phyloP scores from a whole-genome alignment of 1,284 basidiomycete genomes.

The Trichosporon coremiiforme region DNA sequence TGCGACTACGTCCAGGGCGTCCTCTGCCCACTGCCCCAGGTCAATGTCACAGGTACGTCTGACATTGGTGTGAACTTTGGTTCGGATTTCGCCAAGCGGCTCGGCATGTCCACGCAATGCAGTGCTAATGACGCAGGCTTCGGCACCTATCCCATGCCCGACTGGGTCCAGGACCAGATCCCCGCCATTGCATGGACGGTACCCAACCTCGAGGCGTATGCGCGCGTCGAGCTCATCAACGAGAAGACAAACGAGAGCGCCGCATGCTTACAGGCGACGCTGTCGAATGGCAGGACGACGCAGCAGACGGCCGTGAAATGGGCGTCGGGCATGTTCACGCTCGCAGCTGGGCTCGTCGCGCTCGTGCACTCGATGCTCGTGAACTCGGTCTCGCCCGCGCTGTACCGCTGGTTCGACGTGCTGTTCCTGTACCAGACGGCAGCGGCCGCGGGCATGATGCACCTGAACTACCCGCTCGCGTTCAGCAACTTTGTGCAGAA shows the following conservation, averaged over 20 bases:
- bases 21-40: constrained; percentile 82
- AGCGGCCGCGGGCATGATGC: constrained; percentile 72
- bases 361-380: constrained; percentile 65
- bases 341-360: constrained; percentile 69
- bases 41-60: constrained; percentile 73
- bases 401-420: constrained; percentile 72
- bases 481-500: constrained; percentile 80
- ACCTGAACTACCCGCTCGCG: constrained; percentile 81
- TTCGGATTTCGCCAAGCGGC: background rate
- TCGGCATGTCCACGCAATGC: background rate
- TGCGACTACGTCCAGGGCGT: constrained; percentile 73
- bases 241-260: constrained; percentile 69
- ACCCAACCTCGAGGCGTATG: constrained; percentile 89
- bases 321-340: constrained; percentile 70
- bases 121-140: constrained; percentile 54
- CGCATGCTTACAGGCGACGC: constrained; percentile 86
- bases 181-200: constrained; percentile 82
- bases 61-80: background rate
- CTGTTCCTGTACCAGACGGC: constrained; percentile 80
- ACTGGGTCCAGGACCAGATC: constrained; percentile 60
- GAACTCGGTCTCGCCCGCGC: constrained; percentile 57
- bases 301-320: constrained; percentile 75
- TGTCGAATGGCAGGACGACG: constrained; percentile 86
- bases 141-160: constrained; percentile 73
- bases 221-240: constrained; percentile 74